Conservation (phyloP, 345 rosid genomes). For the Acer yangbiense region DNA sequence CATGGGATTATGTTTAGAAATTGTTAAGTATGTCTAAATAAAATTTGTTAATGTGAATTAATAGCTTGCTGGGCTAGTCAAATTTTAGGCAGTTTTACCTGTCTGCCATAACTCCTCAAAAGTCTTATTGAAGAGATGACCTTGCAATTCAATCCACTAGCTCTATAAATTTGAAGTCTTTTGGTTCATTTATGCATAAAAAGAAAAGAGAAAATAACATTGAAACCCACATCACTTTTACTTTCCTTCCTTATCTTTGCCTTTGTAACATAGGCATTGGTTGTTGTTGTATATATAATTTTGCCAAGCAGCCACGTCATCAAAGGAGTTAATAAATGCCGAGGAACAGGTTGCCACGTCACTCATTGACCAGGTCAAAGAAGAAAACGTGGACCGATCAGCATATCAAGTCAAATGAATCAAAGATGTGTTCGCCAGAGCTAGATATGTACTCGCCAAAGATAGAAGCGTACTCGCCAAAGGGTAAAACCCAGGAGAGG, state of each 20-base stretch:
- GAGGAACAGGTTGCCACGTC: no score
- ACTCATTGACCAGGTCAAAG: no score
- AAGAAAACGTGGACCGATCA: no score
- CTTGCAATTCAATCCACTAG: background rate
- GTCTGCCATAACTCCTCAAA: background rate
- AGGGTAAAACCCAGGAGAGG: no score
- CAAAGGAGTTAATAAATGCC: no score
- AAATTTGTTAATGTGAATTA: no score
- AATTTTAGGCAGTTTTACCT: background rate
- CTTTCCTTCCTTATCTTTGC: conserved; percentile 24
- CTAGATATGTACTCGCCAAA: no score
- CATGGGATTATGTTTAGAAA: background rate
- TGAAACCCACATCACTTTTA: background rate
- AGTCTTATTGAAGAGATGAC: background rate
- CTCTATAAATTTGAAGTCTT: background rate
- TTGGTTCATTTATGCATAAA: background rate
- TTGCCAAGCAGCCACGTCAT: no score
- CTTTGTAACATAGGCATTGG: conserved; percentile 20
- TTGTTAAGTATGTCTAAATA: background rate
- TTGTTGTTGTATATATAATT: no score
- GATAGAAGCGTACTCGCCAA: no score
- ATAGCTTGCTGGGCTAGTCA: background rate
- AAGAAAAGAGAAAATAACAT: background rate
- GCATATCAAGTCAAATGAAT: no score
- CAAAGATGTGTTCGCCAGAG: no score